Conservation (phyloP, 2,329 filamentous ascomycete genomes). For the Penicillium olsonii region DNA sequence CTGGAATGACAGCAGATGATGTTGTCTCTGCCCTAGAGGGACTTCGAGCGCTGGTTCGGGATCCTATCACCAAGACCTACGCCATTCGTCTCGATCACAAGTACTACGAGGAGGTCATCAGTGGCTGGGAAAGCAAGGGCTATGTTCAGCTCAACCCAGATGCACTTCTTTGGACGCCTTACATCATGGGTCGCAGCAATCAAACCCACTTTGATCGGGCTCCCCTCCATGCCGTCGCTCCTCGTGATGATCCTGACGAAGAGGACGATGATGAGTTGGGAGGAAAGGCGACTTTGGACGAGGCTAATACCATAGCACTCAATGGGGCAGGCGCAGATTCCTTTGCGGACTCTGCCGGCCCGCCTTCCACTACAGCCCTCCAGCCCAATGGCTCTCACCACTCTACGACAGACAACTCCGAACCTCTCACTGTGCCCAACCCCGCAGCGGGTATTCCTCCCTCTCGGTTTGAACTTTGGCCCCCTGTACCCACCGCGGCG, state of each 20-base stretch:
- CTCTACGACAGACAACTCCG: constrained; percentile 15
- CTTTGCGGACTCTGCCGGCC: constrained; percentile 33
- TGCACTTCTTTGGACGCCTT: constrained; percentile 90
- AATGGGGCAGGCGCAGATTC: constrained; percentile 22
- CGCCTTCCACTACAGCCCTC: constrained; percentile 37
- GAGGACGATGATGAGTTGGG: constrained; percentile 33
- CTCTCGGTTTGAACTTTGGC: constrained; percentile 46
- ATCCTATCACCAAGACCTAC: constrained; percentile 85
- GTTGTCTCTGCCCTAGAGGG: constrained; percentile 93
- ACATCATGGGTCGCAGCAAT: constrained; percentile 88
- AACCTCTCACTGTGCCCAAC: constrained; percentile 21
- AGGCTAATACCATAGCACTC: constrained; percentile 4
- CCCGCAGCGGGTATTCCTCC: constrained; percentile 42
- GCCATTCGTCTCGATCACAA: constrained; percentile 82
- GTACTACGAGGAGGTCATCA: constrained; percentile 84
- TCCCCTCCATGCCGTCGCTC: constrained; percentile 83
- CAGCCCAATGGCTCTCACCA: constrained; percentile 30
- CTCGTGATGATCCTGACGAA: constrained; percentile 64
- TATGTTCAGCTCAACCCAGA: constrained; percentile 82
- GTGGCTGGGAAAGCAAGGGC: constrained; percentile 84
- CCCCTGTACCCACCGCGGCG: constrained; percentile 40
- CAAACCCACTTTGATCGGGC: constrained; percentile 80
- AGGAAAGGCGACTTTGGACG: constrained; percentile 22
- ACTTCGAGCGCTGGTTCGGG: constrained; percentile 81
- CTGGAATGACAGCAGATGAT: constrained; percentile 94